These are phyloP conservation scores for Rossbeevera mucosa DNA, from an alignment of 768 basidiomycete species.

Conservation along the genomic window DNA sequence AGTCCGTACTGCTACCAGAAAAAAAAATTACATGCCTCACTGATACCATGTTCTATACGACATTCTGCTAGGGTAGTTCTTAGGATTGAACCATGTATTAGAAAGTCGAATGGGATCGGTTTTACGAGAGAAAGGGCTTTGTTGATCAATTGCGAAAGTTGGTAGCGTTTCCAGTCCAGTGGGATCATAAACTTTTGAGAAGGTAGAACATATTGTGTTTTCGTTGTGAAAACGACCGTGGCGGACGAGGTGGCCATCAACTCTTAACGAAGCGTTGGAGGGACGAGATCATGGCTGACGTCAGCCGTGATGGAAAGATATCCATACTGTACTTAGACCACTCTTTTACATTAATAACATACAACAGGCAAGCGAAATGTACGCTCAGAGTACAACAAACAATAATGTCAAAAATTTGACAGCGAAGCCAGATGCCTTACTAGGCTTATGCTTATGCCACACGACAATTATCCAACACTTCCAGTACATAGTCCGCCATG, in stretches of 20 bases:
- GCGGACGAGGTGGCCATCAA: conserved; percentile 5
- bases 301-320: no score
- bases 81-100: conserved; percentile 79
- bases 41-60: conserved; percentile 64
- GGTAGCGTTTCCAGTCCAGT: conserved; percentile 85
- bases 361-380: neutral
- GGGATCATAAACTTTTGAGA: conserved; percentile 93
- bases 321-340: neutral
- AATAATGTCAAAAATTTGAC: neutral
- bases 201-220: conserved; percentile 17
- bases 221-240: conserved; percentile 19
- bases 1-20: neutral
- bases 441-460: conserved; percentile 7
- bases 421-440: neutral
- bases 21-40: conserved; percentile 46
- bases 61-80: conserved; percentile 68
- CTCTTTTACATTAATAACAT: neutral
- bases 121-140: conserved; percentile 75
- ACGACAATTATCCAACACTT: conserved; percentile 36
- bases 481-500: conserved; percentile 49
- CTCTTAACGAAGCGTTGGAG: no score
- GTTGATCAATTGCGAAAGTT: conserved; percentile 95
- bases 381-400: neutral
- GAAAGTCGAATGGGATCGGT: conserved; percentile 89
- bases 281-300: no score